Percentiles rank a stretch among this genome's conserved stretches.
These are phyloP conservation scores for Glebionis coronaria DNA, from an alignment of 129 eudicot genomes.

Conservation along the genomic window DNA sequence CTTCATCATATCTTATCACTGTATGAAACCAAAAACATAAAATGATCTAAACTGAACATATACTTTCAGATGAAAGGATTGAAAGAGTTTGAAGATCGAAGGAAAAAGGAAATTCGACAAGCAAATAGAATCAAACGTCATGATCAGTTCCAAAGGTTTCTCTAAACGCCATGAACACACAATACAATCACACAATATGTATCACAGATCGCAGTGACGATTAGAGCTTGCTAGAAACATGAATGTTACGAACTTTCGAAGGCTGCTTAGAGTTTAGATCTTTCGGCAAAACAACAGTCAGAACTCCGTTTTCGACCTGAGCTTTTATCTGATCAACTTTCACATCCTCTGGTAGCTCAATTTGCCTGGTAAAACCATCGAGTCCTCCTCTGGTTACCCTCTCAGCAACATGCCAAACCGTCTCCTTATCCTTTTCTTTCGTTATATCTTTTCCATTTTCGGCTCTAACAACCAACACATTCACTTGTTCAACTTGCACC, in stretches of 20 bases:
- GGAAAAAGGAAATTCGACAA: too few relatives aligned
- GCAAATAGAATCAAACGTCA: too few relatives aligned
- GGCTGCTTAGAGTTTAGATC: slow-evolving; percentile 57
- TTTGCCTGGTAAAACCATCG: slow-evolving; percentile 51
- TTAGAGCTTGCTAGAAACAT: slow-evolving; percentile 74
- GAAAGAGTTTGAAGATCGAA: too few relatives aligned
- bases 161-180: not conserved
- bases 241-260: slow-evolving; percentile 60
- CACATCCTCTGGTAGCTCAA: slow-evolving; percentile 78
- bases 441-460: slow-evolving; percentile 50
- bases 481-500: slow-evolving; percentile 89
- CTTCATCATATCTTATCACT: too few relatives aligned
- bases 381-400: slow-evolving; percentile 34
- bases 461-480: slow-evolving; percentile 52
- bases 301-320: slow-evolving; percentile 72
- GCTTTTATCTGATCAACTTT: slow-evolving; percentile 90
- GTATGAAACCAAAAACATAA: too few relatives aligned
- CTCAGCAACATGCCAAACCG: slow-evolving; percentile 89
- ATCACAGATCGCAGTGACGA: not conserved
- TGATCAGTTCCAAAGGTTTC: too few relatives aligned
- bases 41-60: too few relatives aligned
- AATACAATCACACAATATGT: not conserved
- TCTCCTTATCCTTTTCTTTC: slow-evolving; percentile 46
- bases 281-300: slow-evolving; percentile 72
- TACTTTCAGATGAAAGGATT: too few relatives aligned